Percentiles rank a stretch among this genome's conserved stretches.
These are phyloP conservation scores for Schizonepeta tenuifolia DNA, from an alignment of 257 asterid species.

Conservation along the genomic window DNA sequence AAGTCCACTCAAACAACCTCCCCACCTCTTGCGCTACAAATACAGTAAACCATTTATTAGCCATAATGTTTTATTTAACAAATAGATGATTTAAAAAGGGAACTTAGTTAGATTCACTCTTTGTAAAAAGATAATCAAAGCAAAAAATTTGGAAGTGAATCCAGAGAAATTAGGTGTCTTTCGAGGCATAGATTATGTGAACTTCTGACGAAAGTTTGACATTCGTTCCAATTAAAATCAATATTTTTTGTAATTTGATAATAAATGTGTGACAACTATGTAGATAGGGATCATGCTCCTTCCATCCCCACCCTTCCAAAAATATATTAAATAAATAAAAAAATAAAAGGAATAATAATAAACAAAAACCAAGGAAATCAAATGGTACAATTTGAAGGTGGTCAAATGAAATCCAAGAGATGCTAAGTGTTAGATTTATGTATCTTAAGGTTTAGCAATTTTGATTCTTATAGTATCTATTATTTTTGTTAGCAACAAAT, in stretches of 20 bases:
- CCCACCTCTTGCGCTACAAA: constrained; percentile 85
- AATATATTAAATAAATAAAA: background rate
- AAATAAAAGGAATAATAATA: background rate
- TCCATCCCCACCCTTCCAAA: background rate
- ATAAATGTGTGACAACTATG: background rate
- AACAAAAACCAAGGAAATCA: background rate
- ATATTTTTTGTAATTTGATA: background rate
- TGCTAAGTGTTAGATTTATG: constrained; percentile 6
- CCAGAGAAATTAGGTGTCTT: background rate
- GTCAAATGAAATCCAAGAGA: background rate
- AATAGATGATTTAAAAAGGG: constrained; percentile 3
- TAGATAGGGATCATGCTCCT: background rate
- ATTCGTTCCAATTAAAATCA: background rate
- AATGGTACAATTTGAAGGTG: background rate
- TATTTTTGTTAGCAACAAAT: background rate
- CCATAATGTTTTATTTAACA: background rate
- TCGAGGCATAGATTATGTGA: background rate
- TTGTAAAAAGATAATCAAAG: constrained; percentile 22
- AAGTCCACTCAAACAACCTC: constrained; percentile 75
- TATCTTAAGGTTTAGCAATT: background rate
- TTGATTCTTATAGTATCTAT: background rate
- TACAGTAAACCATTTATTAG: constrained; percentile 29
- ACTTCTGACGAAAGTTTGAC: background rate
- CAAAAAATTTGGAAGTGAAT: background rate
- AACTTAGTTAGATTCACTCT: constrained; percentile 20